Evolutionary conservation across 2,329 filamentous ascomycete genomes (phyloP).

Genomic region (Paecilomyces dactylethromorphus): DNA sequence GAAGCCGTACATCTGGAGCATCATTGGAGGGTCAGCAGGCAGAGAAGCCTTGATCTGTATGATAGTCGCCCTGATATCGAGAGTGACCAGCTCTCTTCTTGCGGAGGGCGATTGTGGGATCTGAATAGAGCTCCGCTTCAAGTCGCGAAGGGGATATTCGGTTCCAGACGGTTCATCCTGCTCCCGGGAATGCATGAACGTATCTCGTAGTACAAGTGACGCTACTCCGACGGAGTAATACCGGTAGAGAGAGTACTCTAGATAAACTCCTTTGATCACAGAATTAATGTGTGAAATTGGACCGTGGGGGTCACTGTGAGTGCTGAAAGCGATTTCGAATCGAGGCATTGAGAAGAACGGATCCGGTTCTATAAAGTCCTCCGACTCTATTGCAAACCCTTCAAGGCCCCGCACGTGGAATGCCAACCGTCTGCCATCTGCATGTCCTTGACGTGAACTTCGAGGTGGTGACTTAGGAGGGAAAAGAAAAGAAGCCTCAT

Average conservation of each 20-base stretch:
- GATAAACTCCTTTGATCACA: slow-evolving; percentile 66
- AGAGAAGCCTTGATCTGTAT: slow-evolving; percentile 84
- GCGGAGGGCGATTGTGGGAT: slow-evolving; percentile 19
- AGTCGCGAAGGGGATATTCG: slow-evolving; percentile 9
- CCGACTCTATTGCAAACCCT: slow-evolving; percentile 81
- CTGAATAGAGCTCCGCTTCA: slow-evolving; percentile 15
- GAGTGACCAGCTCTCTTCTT: slow-evolving; percentile 61
- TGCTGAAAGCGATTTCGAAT: slow-evolving; percentile 80
- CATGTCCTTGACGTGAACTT: slow-evolving; percentile 35
- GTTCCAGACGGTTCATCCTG: slow-evolving; percentile 3
- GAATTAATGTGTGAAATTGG: slow-evolving; percentile 84
- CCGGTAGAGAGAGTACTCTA: slow-evolving; percentile 89
- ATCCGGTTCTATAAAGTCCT: slow-evolving; percentile 76
- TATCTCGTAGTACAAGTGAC: slow-evolving; percentile 63
- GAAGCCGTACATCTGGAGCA: slow-evolving; percentile 80
- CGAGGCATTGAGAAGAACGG: slow-evolving; percentile 80
- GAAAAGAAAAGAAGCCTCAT: slow-evolving; percentile 54
- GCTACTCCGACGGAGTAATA: slow-evolving; percentile 88
- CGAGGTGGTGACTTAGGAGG: slow-evolving; percentile 43
- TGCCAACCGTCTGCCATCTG: slow-evolving; percentile 75
- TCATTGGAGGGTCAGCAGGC: slow-evolving; percentile 81
- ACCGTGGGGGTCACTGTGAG: slow-evolving; percentile 77
- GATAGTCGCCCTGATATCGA: slow-evolving; percentile 75
- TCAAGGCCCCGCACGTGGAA: slow-evolving; percentile 79
- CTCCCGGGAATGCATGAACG: slow-evolving; percentile 44